These are phyloP conservation scores for Solanum gandarillasii DNA, from an alignment of 257 asterid genomes.

Conservation along the genomic window DNA sequence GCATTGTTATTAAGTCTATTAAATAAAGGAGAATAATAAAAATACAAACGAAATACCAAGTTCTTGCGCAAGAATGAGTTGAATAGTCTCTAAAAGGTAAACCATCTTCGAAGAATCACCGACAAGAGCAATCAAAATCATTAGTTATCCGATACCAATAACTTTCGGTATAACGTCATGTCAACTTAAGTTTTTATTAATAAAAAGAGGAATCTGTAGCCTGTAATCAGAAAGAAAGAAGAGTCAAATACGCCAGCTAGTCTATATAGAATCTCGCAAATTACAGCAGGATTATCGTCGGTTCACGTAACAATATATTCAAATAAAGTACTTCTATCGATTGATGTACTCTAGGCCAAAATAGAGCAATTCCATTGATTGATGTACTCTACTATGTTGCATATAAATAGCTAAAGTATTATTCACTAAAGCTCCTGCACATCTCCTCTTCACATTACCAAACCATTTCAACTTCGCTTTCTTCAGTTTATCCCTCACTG, in stretches of 20 bases:
- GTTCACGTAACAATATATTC: neutral
- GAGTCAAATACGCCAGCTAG: neutral
- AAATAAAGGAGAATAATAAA: no score
- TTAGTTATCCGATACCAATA: accelerated
- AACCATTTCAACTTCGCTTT: neutral
- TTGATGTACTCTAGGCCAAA: neutral
- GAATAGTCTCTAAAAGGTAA: neutral
- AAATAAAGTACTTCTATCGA: neutral
- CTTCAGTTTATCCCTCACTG: neutral
- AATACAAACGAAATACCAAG: no score
- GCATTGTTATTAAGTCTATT: no score
- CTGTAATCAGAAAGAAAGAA: neutral
- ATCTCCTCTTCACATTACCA: neutral
- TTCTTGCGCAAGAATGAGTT: neutral
- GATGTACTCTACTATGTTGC: neutral
- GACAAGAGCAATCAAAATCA: neutral
- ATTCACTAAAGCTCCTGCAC: neutral
- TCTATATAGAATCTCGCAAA: neutral
- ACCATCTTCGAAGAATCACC: neutral
- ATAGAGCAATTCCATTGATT: neutral
- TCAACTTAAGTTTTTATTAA: neutral
- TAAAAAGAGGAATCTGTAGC: neutral
- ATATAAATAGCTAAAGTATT: neutral
- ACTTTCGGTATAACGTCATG: neutral
- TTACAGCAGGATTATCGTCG: accelerated